A percentile compares a stretch with the other conserved stretches of the same genome.
These are phyloP conservation scores for Chloromonas sp. DNA, from an alignment of 163 green algal species.

Conservation along the genomic window DNA sequence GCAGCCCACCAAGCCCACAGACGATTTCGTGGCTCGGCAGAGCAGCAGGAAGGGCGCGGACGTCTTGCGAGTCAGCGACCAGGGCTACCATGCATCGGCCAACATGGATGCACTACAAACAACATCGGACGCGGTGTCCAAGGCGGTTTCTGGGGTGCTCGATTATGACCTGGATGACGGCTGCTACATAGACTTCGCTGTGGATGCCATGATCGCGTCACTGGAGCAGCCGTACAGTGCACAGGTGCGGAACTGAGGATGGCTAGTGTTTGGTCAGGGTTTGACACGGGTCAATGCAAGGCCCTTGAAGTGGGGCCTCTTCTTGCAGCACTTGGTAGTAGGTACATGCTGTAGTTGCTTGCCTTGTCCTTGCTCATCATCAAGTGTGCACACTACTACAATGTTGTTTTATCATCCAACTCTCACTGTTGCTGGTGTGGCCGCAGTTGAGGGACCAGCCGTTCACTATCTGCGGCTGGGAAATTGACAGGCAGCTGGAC, in stretches of 20 bases:
- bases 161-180: slow-evolving; percentile 19
- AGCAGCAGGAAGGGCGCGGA: neutral
- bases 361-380: neutral
- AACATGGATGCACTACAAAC: neutral
- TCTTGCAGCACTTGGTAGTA: too few relatives aligned
- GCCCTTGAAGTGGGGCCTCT: too few relatives aligned
- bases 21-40: neutral
- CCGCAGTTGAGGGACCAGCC: neutral
- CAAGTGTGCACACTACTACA: too few relatives aligned
- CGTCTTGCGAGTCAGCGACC: neutral
- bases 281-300: too few relatives aligned
- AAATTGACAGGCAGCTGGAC: neutral
- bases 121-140: neutral
- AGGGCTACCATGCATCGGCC: neutral
- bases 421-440: neutral
- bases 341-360: too few relatives aligned
- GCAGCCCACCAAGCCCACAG: too few relatives aligned
- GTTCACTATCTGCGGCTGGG: neutral
- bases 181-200: slow-evolving; percentile 25
- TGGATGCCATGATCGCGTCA: slow-evolving; percentile 27
- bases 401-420: too few relatives aligned
- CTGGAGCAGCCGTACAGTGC: slow-evolving; percentile 20
- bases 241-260: neutral
- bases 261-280: too few relatives aligned
- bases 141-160: neutral